Base-by-base conservation (phyloP, 352 stramenopile genomes). In the Phytopythium boreale region DNA sequence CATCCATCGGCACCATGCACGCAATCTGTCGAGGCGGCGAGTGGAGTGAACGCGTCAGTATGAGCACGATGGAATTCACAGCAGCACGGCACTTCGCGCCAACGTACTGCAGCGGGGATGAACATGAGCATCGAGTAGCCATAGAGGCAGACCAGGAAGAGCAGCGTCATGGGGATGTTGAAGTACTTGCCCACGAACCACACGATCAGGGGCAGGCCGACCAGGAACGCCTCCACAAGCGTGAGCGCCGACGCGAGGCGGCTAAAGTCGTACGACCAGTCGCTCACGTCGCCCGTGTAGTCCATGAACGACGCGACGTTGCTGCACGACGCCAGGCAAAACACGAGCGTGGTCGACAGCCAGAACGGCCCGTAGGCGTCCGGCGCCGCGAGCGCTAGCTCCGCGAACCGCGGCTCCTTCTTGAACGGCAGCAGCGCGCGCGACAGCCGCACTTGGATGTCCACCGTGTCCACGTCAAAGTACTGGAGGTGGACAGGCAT, bases 201-300 rank as follows among this genome's bases (percentile, higher is more conserved):
- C n/a, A 94, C 74, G 8, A 93, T 52, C 44, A 90, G 70, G 22
- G 87, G 87, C 20, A 95, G 59, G 3, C 80, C 85, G 11, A 95
- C 39, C 24, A 93, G 70, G 36, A 92, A 95, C 31, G 84, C 82
- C 51, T 89, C 82, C 27, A 95, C 84, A 12, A 95, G 61, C 34
- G 87, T 94, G 61, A 81, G 91, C 37, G 87, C 83, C 7, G 87
- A 90, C 19, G 80, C 85, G 29, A 95, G 69, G 15, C 78, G 80
- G 53, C 81, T 92, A 55, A 95, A 95, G 63, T 95, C 87, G 64
- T 95, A 95, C 34, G 77, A 68, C 87, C 87, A 95, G 55, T 88
- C 71, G 44, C 72, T 75, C 24, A 61, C 70, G 61, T 91, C 74
- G 27, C 79, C 82, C 10, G 64, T 63, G 56, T 82, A 94, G 56